Conservation (phyloP, 2,329 filamentous ascomycete species). For the Huntiella bhutanensis region DNA sequence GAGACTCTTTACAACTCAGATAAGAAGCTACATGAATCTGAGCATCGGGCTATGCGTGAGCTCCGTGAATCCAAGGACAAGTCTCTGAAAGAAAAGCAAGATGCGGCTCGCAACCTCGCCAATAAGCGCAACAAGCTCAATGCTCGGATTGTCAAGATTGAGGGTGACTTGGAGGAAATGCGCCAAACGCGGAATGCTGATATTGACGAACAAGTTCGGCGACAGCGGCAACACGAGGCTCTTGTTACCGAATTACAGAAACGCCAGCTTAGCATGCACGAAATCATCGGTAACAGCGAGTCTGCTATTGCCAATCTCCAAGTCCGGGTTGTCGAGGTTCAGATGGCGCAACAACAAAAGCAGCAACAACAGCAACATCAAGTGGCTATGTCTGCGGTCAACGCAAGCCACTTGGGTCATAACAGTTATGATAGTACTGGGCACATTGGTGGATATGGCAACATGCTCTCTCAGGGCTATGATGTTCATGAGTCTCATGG, state of each 20-base stretch:
- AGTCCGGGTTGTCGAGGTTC: not conserved
- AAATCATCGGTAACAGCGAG: not conserved
- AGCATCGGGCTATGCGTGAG: constrained; percentile 33
- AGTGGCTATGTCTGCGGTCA: not conserved
- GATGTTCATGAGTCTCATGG: not conserved
- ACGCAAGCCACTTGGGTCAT: not conserved
- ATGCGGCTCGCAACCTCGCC: constrained; percentile 43
- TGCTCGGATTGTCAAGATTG: constrained; percentile 51
- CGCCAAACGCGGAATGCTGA: constrained; percentile 28
- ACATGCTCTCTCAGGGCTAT: not conserved
- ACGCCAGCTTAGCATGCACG: not conserved
- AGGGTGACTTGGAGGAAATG: constrained; percentile 53
- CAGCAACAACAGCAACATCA: not conserved
- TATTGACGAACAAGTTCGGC: not conserved
- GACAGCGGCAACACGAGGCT: not conserved
- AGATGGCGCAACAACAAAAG: not conserved
- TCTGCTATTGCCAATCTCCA: not conserved
- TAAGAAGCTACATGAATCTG: constrained; percentile 40
- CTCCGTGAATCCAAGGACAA: constrained; percentile 43
- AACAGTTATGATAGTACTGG: not conserved
- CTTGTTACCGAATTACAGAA: not conserved
- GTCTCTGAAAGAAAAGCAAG: constrained; percentile 41
- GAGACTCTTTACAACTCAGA: constrained; percentile 35
- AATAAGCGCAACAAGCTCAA: constrained; percentile 56
- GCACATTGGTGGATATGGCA: not conserved